These are phyloP conservation scores for Trametes cingulata DNA, from an alignment of 768 basidiomycete genomes.

Conservation along the genomic window DNA sequence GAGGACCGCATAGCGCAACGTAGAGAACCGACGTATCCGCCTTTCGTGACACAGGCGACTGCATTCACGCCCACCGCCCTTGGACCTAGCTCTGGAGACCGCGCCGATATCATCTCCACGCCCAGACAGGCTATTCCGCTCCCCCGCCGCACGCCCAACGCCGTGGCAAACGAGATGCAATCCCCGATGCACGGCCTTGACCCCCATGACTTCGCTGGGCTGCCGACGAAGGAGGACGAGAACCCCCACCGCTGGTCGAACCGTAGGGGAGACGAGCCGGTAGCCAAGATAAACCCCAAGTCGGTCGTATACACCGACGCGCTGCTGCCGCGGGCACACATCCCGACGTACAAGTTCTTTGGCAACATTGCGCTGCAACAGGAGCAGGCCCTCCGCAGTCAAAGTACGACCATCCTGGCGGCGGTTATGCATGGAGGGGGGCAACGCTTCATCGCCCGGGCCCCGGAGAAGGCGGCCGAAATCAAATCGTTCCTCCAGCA, in stretches of 20 bases:
- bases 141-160: too few species aligned
- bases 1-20: too few species aligned
- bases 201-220: not conserved
- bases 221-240: not conserved
- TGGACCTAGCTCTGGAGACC: too few species aligned
- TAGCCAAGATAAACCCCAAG: not conserved
- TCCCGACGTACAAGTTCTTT: not conserved
- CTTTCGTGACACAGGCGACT: too few species aligned
- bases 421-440: not conserved
- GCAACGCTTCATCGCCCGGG: not conserved
- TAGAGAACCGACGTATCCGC: too few species aligned
- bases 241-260: not conserved
- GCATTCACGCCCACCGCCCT: too few species aligned
- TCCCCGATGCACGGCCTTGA: not conserved
- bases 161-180: not conserved
- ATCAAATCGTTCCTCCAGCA: not conserved
- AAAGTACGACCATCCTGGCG: not conserved
- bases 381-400: not conserved
- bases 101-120: too few species aligned
- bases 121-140: too few species aligned
- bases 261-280: not conserved
- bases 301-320: not conserved
- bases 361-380: not conserved
- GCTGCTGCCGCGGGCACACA: not conserved
- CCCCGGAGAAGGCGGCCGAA: not conserved